phyloP scores from a whole-genome alignment of 257 asterid genomes.

The Scutellaria galericulata region DNA sequence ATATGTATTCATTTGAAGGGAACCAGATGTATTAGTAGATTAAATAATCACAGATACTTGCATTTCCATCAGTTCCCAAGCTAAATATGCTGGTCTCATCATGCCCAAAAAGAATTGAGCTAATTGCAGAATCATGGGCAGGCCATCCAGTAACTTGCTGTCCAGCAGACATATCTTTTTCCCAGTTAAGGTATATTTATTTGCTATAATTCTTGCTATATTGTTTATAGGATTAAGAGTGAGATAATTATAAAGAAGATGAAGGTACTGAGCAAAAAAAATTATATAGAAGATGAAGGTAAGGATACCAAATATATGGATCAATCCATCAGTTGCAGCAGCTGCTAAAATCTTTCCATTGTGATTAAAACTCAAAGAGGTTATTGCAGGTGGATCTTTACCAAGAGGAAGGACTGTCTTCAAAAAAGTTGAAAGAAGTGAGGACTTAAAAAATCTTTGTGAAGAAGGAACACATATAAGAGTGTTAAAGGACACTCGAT shows the following conservation, averaged over 20 bases:
- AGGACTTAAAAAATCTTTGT: conserved; percentile 40
- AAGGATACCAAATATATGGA: conserved; percentile 99
- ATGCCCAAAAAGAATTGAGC: conserved; percentile 86
- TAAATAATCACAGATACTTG: conserved; percentile 42
- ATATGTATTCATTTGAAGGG: conserved; percentile 16
- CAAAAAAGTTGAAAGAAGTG: conserved; percentile 57
- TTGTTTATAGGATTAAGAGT: background rate
- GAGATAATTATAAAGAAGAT: background rate
- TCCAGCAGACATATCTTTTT: conserved; percentile 91
- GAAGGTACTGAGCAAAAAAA: conserved; percentile 11
- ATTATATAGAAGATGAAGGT: background rate
- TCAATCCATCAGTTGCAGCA: conserved; percentile 96
- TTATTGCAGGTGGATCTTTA: conserved; percentile 94
- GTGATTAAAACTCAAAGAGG: conserved; percentile 92
- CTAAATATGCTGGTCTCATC: conserved; percentile 97
- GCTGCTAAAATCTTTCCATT: conserved; percentile 99
- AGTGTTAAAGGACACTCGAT: conserved; percentile 29
- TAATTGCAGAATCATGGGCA: conserved; percentile 90
- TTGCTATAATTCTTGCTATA: conserved; percentile 20
- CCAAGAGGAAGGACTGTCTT: conserved; percentile 99
- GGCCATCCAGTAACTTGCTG: conserved; percentile 99
- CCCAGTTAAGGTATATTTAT: conserved; percentile 50
- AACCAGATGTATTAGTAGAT: background rate
- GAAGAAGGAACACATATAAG: conserved; percentile 31
- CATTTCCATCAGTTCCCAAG: conserved; percentile 95